A percentile compares a stretch with the other conserved stretches of the same genome.
phyloP scores from a whole-genome alignment of 2,329 filamentous ascomycete species.

The Chalaropsis ovoidea region DNA sequence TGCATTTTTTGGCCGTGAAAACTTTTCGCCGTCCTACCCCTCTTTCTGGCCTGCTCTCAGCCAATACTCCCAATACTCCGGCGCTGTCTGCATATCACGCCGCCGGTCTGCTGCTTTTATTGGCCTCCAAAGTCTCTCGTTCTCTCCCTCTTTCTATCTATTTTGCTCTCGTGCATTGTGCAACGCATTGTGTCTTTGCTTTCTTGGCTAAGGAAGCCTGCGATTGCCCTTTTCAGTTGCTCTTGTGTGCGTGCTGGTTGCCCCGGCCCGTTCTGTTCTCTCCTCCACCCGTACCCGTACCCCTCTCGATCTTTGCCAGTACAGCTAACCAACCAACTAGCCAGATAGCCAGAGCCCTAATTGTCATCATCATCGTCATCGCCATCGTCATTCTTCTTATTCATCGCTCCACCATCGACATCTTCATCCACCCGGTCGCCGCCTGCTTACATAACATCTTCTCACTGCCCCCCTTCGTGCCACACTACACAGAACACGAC shows the following conservation, averaged over 20 bases:
- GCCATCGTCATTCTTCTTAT: constrained; percentile 9
- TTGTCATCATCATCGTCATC: background rate
- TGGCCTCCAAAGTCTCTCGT: too few relatives aligned
- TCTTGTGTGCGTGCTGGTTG: background rate
- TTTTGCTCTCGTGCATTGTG: too few relatives aligned
- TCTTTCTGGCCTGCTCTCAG: too few relatives aligned
- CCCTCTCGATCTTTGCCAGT: too few relatives aligned
- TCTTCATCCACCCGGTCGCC: background rate
- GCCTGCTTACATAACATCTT: background rate
- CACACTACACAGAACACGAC: background rate
- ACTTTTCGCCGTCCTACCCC: background rate
- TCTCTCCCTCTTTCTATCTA: too few relatives aligned
- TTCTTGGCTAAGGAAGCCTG: too few relatives aligned
- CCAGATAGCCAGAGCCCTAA: background rate
- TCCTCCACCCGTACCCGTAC: too few relatives aligned
- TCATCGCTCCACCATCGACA: background rate
- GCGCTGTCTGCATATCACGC: too few relatives aligned
- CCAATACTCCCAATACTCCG: too few relatives aligned
- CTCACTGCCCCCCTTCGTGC: background rate
- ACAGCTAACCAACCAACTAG: background rate
- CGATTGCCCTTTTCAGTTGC: background rate
- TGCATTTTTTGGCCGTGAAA: background rate
- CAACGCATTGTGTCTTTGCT: too few relatives aligned
- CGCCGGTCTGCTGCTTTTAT: background rate
- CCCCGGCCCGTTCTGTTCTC: too few relatives aligned